Evolutionary conservation across 768 basidiomycete species (phyloP), one percentile per base, ranked within the genome.

Genomic region (Tricholoma sp.): DNA sequence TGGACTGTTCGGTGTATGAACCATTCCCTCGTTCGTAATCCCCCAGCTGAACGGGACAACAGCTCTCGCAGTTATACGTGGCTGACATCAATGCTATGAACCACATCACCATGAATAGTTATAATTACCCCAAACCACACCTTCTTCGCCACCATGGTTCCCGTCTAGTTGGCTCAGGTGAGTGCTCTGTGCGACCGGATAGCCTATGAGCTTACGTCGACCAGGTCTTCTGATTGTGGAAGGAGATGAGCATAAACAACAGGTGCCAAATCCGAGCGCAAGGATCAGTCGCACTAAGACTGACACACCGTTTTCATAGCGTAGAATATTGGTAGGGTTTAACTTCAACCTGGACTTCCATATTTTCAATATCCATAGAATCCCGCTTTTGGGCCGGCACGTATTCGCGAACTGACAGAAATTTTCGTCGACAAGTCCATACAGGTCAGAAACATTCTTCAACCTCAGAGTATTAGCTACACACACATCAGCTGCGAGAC

Each of bases 321-420:
- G 79, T 18, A 74, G 64, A 59, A 68, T 79, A 20, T 76, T 80
- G 77, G 78, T 76, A 54, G 41, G 52, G 29, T 12, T 11, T 13
- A 11, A 13, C 13, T 32, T 18, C 4, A 13, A 42, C n/a, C n/a
- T n/a, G 13, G 9, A 8, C 1, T 8, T 37, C 3, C 2, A 29
- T 34, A 31, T 5, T 15, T 54, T 57, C 31, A 55, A n/a, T 48
- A 18, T n/a, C 7, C 6, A 24, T 51, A 80, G 86, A 89, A 86
- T 58, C 86, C 86, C 8, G 85, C 84, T 0, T 89, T 89, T 60
- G 83, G 84, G 1, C 73, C 76, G 2, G 68, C 76, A 1, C 85
- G 86, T 61, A 76, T 87, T 37, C 73, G 84, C 2, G 80, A 79
- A 39, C 62, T 87, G 12, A 83, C 82, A 0, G 74, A 74, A 10